phyloP scores from a whole-genome alignment of 2,329 filamentous ascomycete species.

The Xylariaceae sp. region DNA sequence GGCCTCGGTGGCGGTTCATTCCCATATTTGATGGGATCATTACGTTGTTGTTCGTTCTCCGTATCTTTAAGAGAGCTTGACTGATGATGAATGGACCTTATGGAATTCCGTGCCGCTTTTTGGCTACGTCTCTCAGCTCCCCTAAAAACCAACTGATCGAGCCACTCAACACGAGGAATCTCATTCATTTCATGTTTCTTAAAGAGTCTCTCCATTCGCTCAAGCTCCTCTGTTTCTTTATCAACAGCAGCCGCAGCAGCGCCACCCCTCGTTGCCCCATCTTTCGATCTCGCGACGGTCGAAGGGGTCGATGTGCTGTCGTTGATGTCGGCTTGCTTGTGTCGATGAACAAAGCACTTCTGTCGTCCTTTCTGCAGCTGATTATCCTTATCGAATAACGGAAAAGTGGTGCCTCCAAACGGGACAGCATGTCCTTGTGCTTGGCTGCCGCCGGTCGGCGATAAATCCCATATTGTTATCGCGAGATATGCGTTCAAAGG shows the following conservation, averaged over 20 bases:
- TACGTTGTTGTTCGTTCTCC: slow-evolving; percentile 34
- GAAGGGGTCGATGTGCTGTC: slow-evolving; percentile 76
- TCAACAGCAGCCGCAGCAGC: slow-evolving; percentile 46
- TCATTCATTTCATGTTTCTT: slow-evolving; percentile 99
- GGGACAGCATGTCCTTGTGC: slow-evolving; percentile 75
- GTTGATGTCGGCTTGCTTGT: slow-evolving; percentile 79
- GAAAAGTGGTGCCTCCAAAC: slow-evolving; percentile 88
- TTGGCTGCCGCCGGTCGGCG: slow-evolving; percentile 66
- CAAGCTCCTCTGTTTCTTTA: slow-evolving; percentile 75
- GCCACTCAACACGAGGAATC: slow-evolving; percentile 87
- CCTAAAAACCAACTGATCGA: slow-evolving; percentile 90
- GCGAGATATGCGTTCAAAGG: slow-evolving; percentile 79
- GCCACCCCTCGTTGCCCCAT: slow-evolving; percentile 45
- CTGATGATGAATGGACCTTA: slow-evolving; percentile 52
- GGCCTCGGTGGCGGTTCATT: slow-evolving; percentile 43
- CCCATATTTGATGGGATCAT: slow-evolving; percentile 29
- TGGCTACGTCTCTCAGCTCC: slow-evolving; percentile 74
- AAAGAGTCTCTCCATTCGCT: slow-evolving; percentile 80
- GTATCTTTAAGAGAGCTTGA: slow-evolving; percentile 32
- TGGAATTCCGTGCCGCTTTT: slow-evolving; percentile 58
- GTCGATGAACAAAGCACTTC: slow-evolving; percentile 80
- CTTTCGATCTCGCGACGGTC: slow-evolving; percentile 50
- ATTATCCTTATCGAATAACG: slow-evolving; percentile 88
- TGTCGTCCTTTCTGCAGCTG: slow-evolving; percentile 88
- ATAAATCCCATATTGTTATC: slow-evolving; percentile 93